These are phyloP conservation scores for Phaeosphaeriaceae sp. DNA, from an alignment of 2,329 filamentous ascomycete genomes.

Conservation along the genomic window DNA sequence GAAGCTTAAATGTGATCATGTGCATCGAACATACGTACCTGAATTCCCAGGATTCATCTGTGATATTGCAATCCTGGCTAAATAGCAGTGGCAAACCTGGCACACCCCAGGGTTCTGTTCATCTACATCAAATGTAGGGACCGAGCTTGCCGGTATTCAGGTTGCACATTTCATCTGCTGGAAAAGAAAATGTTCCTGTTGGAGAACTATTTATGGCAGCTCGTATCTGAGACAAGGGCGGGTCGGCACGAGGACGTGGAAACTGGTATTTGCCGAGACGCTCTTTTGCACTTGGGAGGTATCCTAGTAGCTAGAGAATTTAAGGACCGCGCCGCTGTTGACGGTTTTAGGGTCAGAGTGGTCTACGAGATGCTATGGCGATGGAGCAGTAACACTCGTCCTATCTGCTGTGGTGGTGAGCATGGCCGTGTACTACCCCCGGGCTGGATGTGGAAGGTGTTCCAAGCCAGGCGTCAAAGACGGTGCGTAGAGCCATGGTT, in stretches of 20 bases:
- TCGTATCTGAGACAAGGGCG: constrained; percentile 6
- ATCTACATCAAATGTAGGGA: background rate
- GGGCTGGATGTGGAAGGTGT: background rate
- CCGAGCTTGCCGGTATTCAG: constrained; percentile 1
- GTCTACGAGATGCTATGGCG: background rate
- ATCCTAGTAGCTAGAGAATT: background rate
- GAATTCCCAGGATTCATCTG: constrained; percentile 8
- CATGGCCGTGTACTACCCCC: background rate
- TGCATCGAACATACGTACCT: constrained; percentile 1
- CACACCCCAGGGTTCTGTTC: background rate
- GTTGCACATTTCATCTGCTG: background rate
- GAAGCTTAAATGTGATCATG: constrained; percentile 5
- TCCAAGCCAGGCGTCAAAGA: background rate
- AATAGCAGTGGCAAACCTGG: constrained; percentile 1
- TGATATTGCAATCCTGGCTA: constrained; percentile 14
- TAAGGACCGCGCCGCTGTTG: background rate
- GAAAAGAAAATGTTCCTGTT: background rate
- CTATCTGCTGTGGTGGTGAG: background rate
- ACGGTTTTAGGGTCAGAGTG: background rate
- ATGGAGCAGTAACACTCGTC: background rate
- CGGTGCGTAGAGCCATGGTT: background rate
- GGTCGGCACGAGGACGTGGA: constrained; percentile 11
- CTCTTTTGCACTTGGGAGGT: background rate
- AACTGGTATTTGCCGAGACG: background rate
- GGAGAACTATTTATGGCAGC: constrained; percentile 7